Evolutionary conservation across 2,329 filamentous ascomycete species (phyloP), one percentile per base, ranked within the genome.

Genomic region (Pochonia chlamydosporia): DNA sequence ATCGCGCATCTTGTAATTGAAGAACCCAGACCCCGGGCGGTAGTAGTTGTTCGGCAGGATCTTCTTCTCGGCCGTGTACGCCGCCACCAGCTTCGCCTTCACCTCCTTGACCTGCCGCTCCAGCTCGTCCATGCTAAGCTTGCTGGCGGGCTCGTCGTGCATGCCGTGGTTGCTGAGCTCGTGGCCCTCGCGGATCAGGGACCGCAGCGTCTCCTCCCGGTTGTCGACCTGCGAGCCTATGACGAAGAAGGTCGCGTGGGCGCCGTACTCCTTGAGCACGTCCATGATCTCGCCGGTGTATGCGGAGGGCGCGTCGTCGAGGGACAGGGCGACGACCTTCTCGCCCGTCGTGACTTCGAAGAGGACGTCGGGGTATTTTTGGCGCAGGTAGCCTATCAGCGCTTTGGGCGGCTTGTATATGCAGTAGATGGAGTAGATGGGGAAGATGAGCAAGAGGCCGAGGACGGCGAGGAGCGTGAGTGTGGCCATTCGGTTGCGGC

Each of bases 161-260:
- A 93, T 91, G 9, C 87, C 90, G 66, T 96, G 90, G 67, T 96
- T 96, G 21, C 79, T 90, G 3, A 96, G 72, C 70, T 90, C 86
- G 63, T 86, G 79, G 20, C 82, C 83, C 42, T 67, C 70, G 31
- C 70, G 68, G n/a, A 87, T 71, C 2, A 87, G 69, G 33, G 78
- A 70, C 37, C 73, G 66, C 26, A 89, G 70, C 3, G 75, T 64
- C 5, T 70, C 67, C 59, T 84, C 75, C 24, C 72, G 64, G 2
- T 76, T 79, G 0, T 71, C 55, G 9, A 89, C 82, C 68, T 96
- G 89, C 3, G 76, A 77, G 8, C 90, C 90, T 56, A 96, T 95
- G 26, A 95, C 76, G 65, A 96, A 96, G 64, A 95, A 93, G 0
- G 90, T 96, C 0, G 90, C 90, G 18, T 74, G 79, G 13, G 85